These are phyloP conservation scores for Phytopythium mirpurense DNA, from an alignment of 352 stramenopile species.

Conservation along the genomic window DNA sequence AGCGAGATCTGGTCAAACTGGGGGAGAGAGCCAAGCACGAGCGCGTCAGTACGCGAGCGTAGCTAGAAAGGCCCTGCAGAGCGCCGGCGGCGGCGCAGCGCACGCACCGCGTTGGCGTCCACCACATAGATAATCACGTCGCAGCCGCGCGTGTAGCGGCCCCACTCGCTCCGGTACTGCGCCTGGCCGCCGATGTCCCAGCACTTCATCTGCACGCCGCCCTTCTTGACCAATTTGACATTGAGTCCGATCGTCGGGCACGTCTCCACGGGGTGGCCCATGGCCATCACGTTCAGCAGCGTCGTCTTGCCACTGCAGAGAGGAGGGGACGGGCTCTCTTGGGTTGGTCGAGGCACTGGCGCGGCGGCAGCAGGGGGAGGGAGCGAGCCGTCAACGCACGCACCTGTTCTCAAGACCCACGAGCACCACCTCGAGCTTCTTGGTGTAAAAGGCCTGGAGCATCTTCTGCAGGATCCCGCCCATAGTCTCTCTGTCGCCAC, in stretches of 20 bases:
- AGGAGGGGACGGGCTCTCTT: too few relatives aligned
- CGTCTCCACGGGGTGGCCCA: conserved; percentile 94
- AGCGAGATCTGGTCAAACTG: conserved; percentile 92
- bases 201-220: conserved; percentile 97
- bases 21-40: too few relatives aligned
- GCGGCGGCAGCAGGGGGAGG: too few relatives aligned
- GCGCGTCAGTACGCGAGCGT: too few relatives aligned
- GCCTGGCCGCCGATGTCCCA: conserved; percentile 98
- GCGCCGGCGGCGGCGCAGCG: not conserved
- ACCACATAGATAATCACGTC: conserved; percentile 99
- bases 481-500: conserved; percentile 51
- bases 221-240: conserved; percentile 96
- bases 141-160: conserved; percentile 94
- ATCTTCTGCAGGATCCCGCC: conserved; percentile 92
- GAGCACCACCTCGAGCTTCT: conserved; percentile 97
- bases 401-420: conserved; percentile 96
- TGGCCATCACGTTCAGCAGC: conserved; percentile 94
- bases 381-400: conserved; percentile 3
- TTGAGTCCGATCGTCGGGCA: conserved; percentile 97
- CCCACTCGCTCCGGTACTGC: conserved; percentile 94
- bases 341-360: too few relatives aligned
- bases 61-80: not conserved
- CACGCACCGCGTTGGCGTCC: conserved; percentile 91
- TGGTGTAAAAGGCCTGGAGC: conserved; percentile 95
- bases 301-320: conserved; percentile 96